A percentile compares a stretch with the other conserved stretches of the same genome.
Conservation (phyloP, 2,329 filamentous ascomycete species). For the Didymosphaeria variabile region DNA sequence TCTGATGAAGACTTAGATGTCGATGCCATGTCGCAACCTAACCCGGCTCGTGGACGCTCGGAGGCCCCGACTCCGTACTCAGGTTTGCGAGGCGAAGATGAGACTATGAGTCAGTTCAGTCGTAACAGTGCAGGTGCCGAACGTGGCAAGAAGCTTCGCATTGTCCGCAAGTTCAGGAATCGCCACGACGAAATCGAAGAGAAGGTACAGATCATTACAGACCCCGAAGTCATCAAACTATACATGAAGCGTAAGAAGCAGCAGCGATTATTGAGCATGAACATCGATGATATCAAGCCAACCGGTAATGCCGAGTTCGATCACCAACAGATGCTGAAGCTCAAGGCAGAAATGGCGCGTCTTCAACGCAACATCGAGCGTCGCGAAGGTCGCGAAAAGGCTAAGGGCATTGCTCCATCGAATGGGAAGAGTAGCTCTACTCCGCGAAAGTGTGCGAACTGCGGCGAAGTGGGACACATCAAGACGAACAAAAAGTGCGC, state of each 20-base stretch:
- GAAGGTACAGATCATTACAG: slow-evolving; percentile 71
- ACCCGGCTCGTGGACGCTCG: slow-evolving; percentile 60
- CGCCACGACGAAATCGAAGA: slow-evolving; percentile 70
- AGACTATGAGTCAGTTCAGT: slow-evolving; percentile 68
- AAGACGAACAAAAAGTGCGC: slow-evolving; percentile 97
- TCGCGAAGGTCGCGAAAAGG: slow-evolving; percentile 87
- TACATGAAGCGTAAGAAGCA: slow-evolving; percentile 83
- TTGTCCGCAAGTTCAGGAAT: slow-evolving; percentile 73
- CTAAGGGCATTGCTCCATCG: slow-evolving; percentile 68
- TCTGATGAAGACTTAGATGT: slow-evolving; percentile 77
- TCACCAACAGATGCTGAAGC: slow-evolving; percentile 67
- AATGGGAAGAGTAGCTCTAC: slow-evolving; percentile 61
- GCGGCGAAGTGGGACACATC: slow-evolving; percentile 95
- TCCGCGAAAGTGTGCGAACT: slow-evolving; percentile 93
- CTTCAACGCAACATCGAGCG: slow-evolving; percentile 92
- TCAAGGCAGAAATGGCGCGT: slow-evolving; percentile 79
- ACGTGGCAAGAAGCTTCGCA: slow-evolving; percentile 72
- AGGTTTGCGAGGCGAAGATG: slow-evolving; percentile 66
- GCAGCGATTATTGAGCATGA: slow-evolving; percentile 75
- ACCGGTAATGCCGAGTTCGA: slow-evolving; percentile 75
- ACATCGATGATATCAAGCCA: slow-evolving; percentile 71
- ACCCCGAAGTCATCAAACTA: slow-evolving; percentile 86
- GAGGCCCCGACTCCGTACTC: slow-evolving; percentile 69
- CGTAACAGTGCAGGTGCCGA: slow-evolving; percentile 66
- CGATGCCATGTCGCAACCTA: slow-evolving; percentile 58